Base-by-base conservation (phyloP, 164 flowering plant genomes). In the Tetracentron sinense region DNA sequence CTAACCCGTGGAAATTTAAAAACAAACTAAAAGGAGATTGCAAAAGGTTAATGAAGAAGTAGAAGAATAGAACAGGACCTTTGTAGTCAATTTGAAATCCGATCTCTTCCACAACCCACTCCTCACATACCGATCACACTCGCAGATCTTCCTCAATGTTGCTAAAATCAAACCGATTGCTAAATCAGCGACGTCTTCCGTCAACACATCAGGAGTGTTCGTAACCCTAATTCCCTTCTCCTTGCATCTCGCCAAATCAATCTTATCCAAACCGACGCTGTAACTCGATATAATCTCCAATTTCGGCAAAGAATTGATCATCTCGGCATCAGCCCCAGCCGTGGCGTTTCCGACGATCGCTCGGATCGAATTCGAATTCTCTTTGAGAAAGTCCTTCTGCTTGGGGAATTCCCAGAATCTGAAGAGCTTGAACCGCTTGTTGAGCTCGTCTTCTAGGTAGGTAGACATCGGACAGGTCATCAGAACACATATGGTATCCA, bases 101-200 rank as follows among this genome's bases (percentile, higher is more conserved):
- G 75, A 72, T 2, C 21, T 68, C 64, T 70, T 72, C 89, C 89
- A 84, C 28, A n/a, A 12, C 28, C 85, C 86, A 42, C 66, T 71
- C 67, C 83, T 80, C 27, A 82, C 85, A 57, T 35, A 77, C 31
- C 70, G 69, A 77, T 84, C 88, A 35, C 78, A 50, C 62, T 31
- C 79, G 47, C 79, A 77, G 26, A 76, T 21, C 75, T 78, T 62
- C 72, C 85, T 61, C 76, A 85, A 53, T 15, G 83, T 78, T 0
- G 89, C 80, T 72, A 92, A 49, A 27, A 79, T 78, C 79, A 94
- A 60, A 17, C 82, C 98, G 27, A 94, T 77, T 5, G 96, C 95
- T 63, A 87, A 50, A 55, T 94, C 98, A 2, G 98, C 98, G 25
- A 90, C 98, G 58, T 89, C 96, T 11, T 94, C 98, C 11, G 97